Evolutionary conservation across 345 rosid species (phyloP).

Genomic region (Gossypium sturtianum): DNA sequence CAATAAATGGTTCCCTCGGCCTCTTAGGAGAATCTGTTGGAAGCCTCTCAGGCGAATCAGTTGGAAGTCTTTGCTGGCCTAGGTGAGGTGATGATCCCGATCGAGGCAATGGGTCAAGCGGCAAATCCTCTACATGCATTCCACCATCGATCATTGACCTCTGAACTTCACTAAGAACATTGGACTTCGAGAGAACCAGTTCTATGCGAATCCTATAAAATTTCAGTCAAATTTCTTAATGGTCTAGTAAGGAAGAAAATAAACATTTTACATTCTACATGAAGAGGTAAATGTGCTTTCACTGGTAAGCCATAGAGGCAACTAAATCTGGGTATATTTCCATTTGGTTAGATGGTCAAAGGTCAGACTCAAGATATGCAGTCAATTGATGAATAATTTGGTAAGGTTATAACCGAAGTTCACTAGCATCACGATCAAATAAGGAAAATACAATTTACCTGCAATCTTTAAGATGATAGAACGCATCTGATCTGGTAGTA

Average conservation of each 20-base stretch:
- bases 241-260: neutral
- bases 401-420: neutral
- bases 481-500: slow-evolving; percentile 92
- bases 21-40: slow-evolving; percentile 45
- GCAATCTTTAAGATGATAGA: slow-evolving; percentile 96
- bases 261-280: neutral
- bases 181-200: slow-evolving; percentile 74
- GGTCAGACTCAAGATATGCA: neutral
- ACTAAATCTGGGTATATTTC: slow-evolving; percentile 6
- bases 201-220: slow-evolving; percentile 70
- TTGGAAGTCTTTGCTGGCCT: slow-evolving; percentile 36
- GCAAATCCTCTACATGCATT: slow-evolving; percentile 86
- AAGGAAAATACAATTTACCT: slow-evolving; percentile 39
- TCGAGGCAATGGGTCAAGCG: slow-evolving; percentile 50
- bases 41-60: slow-evolving; percentile 41
- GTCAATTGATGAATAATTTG: slow-evolving; percentile 11
- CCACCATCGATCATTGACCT: slow-evolving; percentile 92
- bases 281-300: neutral
- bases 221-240: slow-evolving; percentile 17
- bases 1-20: slow-evolving; percentile 44
- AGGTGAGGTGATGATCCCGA: slow-evolving; percentile 40
- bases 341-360: neutral
- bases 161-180: slow-evolving; percentile 79
- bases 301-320: neutral
- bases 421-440: neutral